These are phyloP conservation scores for Salicornia ramosissima DNA, from an alignment of 148 eudicot genomes.

Conservation along the genomic window DNA sequence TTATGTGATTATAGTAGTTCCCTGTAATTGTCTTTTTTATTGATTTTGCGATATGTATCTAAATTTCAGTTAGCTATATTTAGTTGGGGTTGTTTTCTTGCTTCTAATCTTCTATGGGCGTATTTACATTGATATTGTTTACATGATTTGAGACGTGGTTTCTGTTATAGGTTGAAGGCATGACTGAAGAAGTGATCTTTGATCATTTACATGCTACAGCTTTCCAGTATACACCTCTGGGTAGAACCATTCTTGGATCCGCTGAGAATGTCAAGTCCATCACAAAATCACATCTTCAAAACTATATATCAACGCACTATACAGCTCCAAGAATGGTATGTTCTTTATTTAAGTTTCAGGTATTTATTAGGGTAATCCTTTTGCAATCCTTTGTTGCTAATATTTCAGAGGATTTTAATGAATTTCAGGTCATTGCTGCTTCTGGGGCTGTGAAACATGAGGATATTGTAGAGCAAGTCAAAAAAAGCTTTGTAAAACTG, in stretches of 20 bases:
- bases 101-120: no score
- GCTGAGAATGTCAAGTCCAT: conserved; percentile 70
- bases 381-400: conserved; percentile 1
- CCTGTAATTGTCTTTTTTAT: no score
- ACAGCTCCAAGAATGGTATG: conserved; percentile 85
- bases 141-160: not conserved
- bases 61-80: no score
- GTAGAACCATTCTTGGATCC: conserved; percentile 92
- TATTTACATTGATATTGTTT: not conserved
- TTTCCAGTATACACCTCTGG: conserved; percentile 82
- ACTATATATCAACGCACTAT: conserved; percentile 81
- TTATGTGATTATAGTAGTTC: no score
- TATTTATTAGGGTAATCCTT: not conserved
- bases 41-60: no score
- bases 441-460: conserved; percentile 93
- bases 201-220: conserved; percentile 97
- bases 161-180: conserved; percentile 63
- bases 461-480: conserved; percentile 67
- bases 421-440: conserved; percentile 70
- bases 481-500: conserved; percentile 60
- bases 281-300: conserved; percentile 55
- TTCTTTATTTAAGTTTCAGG: not conserved
- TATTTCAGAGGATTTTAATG: not conserved
- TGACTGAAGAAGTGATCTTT: conserved; percentile 86
- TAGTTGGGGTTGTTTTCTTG: no score